phyloP scores from a whole-genome alignment of 2,329 filamentous ascomycete species.

The Thielaviopsis euricoi region DNA sequence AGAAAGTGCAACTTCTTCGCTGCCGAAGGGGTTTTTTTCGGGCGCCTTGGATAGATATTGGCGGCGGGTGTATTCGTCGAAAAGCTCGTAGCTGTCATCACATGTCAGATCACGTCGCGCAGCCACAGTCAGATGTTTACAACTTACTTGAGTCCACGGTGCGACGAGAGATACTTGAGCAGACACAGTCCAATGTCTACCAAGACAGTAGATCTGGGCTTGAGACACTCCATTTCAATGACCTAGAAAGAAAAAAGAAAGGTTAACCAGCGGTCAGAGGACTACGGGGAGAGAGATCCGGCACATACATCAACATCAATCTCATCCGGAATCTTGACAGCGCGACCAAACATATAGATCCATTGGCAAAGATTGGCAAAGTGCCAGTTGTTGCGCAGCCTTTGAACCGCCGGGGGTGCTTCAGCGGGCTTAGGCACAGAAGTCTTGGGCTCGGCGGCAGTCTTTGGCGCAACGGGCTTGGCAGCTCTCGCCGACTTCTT shows the following conservation, averaged over 20 bases:
- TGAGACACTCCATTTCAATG: constrained; percentile 75
- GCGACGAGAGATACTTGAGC: constrained; percentile 85
- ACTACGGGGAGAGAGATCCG: background rate
- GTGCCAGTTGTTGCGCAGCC: constrained; percentile 80
- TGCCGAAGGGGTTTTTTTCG: constrained; percentile 68
- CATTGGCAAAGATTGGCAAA: constrained; percentile 91
- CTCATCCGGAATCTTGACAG: constrained; percentile 76
- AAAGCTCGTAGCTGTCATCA: constrained; percentile 54
- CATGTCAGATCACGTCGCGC: constrained; percentile 10
- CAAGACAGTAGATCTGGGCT: constrained; percentile 57
- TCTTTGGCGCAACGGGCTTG: background rate
- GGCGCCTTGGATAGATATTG: constrained; percentile 77
- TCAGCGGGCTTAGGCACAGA: background rate
- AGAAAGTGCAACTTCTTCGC: constrained; percentile 51
- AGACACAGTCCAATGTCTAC: constrained; percentile 70
- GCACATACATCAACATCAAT: constrained; percentile 66
- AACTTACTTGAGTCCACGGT: constrained; percentile 76
- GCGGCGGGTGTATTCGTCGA: constrained; percentile 82
- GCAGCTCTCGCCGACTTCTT: background rate
- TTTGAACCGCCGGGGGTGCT: background rate
- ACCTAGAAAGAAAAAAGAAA: constrained; percentile 36
- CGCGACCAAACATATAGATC: constrained; percentile 77
- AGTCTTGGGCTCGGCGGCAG: too few relatives aligned
- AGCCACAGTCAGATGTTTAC: background rate
- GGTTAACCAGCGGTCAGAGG: background rate